Conservation (phyloP, 305 asterid species). For the Euphrasia arctica region DNA sequence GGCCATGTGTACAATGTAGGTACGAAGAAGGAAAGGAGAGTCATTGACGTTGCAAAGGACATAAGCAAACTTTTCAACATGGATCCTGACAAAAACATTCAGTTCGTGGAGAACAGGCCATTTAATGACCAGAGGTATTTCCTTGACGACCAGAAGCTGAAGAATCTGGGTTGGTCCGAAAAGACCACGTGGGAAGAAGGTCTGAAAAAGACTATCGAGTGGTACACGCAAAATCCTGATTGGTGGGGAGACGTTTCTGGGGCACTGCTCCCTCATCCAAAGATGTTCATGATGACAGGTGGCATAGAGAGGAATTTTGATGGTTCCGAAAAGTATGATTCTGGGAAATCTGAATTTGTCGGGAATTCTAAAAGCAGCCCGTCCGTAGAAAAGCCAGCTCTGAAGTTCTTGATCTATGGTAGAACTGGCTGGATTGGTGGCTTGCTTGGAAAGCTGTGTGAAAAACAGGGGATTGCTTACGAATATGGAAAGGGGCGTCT, state of each 20-base stretch:
- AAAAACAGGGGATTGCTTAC: conserved; percentile 67
- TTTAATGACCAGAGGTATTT: conserved; percentile 92
- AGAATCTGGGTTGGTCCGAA: conserved; percentile 79
- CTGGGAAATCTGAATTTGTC: conserved; percentile 43
- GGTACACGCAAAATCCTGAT: conserved; percentile 73
- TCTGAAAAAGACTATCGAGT: conserved; percentile 73
- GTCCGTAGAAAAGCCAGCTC: conserved; percentile 44
- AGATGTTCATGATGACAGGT: conserved; percentile 93
- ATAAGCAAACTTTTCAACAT: conserved; percentile 69
- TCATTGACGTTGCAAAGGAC: conserved; percentile 79
- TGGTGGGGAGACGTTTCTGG: conserved; percentile 99
- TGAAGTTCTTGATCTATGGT: conserved; percentile 84
- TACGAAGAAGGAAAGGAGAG: conserved; percentile 86
- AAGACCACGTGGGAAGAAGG: conserved; percentile 88
- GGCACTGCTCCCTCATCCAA: conserved; percentile 93
- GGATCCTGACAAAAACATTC: conserved; percentile 71
- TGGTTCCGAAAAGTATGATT: conserved; percentile 60
- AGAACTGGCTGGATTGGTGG: conserved; percentile 93
- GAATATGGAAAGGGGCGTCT: conserved; percentile 83
- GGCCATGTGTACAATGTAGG: conserved; percentile 93
- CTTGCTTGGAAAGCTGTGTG: conserved; percentile 76
- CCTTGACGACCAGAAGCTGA: conserved; percentile 83
- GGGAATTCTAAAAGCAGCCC: conserved; percentile 42
- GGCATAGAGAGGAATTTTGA: conserved; percentile 62
- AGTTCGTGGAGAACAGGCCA: conserved; percentile 84